phyloP scores from a whole-genome alignment of 805 yeast species.

The Saccharomycopsis schoenii region DNA sequence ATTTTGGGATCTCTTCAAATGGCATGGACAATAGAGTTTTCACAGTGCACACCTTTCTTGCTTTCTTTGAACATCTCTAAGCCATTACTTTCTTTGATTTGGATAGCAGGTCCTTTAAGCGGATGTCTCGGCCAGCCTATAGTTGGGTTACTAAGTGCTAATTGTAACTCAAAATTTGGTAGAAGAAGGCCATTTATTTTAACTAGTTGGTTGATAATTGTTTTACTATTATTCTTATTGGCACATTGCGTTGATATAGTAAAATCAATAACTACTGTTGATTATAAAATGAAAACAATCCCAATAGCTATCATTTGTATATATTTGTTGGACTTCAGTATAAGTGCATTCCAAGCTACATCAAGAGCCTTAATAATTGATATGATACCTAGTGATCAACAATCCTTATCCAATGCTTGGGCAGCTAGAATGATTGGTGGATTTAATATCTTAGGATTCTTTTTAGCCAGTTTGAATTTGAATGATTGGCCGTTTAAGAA shows the following conservation, averaged over 20 bases:
- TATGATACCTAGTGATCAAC: conserved; percentile 46
- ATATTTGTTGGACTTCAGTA: conserved; percentile 46
- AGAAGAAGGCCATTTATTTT: conserved; percentile 49
- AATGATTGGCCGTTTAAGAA: conserved; percentile 18
- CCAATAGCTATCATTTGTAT: conserved; percentile 46
- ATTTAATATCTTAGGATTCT: conserved; percentile 49
- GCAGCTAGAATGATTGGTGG: conserved; percentile 55
- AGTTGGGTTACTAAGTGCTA: conserved; percentile 49
- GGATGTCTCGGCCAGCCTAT: conserved; percentile 59
- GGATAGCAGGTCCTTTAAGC: conserved; percentile 61
- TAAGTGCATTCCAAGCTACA: conserved; percentile 50
- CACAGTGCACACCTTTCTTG: conserved; percentile 52
- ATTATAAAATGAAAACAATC: conserved; percentile 28
- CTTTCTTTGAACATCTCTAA: conserved; percentile 55
- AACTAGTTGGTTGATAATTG: conserved; percentile 42
- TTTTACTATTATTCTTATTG: conserved; percentile 34
- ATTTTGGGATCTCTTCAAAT: conserved; percentile 50
- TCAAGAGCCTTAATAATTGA: conserved; percentile 54
- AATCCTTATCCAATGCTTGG: conserved; percentile 53
- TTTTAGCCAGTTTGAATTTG: conserved; percentile 40
- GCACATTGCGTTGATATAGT: conserved; percentile 38
- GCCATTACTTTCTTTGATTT: conserved; percentile 42
- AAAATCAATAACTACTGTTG: conserved; percentile 5
- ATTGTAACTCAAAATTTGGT: conserved; percentile 35
- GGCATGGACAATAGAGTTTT: conserved; percentile 58